phyloP scores from a whole-genome alignment of 75 land plant species.

The Pinus taeda region DNA sequence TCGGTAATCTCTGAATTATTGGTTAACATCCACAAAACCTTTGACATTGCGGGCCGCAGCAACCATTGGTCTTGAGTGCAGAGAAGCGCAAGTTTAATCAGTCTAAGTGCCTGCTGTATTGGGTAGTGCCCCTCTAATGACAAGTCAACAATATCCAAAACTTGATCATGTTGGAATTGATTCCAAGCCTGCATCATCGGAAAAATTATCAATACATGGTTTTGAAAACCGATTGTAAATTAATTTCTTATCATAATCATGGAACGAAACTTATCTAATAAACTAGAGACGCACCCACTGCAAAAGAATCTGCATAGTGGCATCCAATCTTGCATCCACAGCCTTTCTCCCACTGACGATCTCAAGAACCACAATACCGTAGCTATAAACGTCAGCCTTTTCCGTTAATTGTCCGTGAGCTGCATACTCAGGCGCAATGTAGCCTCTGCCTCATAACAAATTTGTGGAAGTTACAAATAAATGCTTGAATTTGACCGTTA shows the following conservation, averaged over 20 bases:
- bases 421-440: too few species aligned
- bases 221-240: too few species aligned
- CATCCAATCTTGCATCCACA: too few species aligned
- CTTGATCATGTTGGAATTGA: constrained; percentile 18
- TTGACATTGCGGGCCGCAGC: constrained; percentile 40
- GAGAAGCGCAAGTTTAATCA: constrained; percentile 28
- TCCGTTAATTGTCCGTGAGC: constrained; percentile 7
- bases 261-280: not conserved
- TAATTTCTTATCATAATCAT: too few species aligned
- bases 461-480: too few species aligned
- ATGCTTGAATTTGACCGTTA: not conserved
- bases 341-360: constrained; percentile 19
- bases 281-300: not conserved
- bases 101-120: constrained; percentile 16
- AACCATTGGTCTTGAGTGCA: constrained; percentile 34
- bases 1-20: not conserved
- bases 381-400: constrained; percentile 31
- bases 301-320: constrained; percentile 5
- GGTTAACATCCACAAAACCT: constrained; percentile 20
- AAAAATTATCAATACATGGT: too few species aligned
- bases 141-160: constrained; percentile 23
- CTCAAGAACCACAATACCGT: constrained; percentile 23
- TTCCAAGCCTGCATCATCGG: constrained; percentile 21
- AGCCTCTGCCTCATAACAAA: too few species aligned
- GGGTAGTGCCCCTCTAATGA: not conserved